Percentiles rank a stretch among this genome's conserved stretches.
These are phyloP conservation scores for Backusella macrospora DNA, from an alignment of 192 early-diverging fungal species.

Conservation along the genomic window DNA sequence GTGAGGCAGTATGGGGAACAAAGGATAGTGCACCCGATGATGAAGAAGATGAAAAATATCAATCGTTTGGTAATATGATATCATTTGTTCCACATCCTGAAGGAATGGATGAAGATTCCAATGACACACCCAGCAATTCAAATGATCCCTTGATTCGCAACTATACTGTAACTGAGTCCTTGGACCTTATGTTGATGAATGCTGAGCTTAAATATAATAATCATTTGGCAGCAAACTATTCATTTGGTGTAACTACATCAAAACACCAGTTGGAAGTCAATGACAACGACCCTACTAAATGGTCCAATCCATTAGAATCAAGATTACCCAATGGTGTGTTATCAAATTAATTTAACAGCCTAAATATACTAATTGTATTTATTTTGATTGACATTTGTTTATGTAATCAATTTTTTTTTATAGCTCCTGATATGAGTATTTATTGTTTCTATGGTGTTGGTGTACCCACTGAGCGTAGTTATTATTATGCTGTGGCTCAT, in stretches of 20 bases:
- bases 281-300: constrained; percentile 61
- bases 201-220: constrained; percentile 51
- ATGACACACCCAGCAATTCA: not conserved
- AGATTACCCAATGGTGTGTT: constrained; percentile 32
- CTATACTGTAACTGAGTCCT: constrained; percentile 44
- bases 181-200: constrained; percentile 57
- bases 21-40: constrained; percentile 74
- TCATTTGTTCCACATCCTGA: constrained; percentile 43
- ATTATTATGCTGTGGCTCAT: constrained; percentile 63
- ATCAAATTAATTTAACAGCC: no score
- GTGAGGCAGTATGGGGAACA: constrained; percentile 79
- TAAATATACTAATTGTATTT: no score
- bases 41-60: constrained; percentile 39
- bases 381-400: not conserved
- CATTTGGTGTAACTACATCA: constrained; percentile 63
- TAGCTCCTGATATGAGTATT: constrained; percentile 76
- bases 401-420: not conserved
- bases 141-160: constrained; percentile 27
- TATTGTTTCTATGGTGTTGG: constrained; percentile 86
- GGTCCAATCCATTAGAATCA: constrained; percentile 83
- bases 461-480: constrained; percentile 78
- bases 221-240: constrained; percentile 62
- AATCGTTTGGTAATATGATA: constrained; percentile 60
- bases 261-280: constrained; percentile 61
- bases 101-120: not conserved